Evolutionary conservation across 192 early-diverging fungal species (phyloP), one percentile per base, ranked within the genome.

Genomic region (Coemansia aciculifera): DNA sequence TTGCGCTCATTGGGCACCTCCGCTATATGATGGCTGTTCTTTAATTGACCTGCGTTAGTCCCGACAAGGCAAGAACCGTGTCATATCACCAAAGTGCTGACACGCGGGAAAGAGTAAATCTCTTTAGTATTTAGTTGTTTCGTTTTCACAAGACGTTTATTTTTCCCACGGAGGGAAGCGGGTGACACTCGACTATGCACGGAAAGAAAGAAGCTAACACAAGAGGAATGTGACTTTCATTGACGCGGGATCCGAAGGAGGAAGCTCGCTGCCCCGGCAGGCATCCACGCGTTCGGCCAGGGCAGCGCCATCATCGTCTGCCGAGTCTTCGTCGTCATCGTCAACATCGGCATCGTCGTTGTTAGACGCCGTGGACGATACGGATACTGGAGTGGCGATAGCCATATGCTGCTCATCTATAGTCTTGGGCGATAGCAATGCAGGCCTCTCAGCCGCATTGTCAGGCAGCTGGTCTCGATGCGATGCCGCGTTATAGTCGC

Each of bases 161-260:
- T 56, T 56, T 56, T 56, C 54, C 54, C 54, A 56, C 54, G 54
- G 54, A 54, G 24, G 51, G 12, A 54, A 12, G 24, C 27, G 24
- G 51, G 51, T 54, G 51, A 27, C 11, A 29, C 23, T 29, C 51
- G 24, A 31, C 31, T 56, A 24, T 5, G 29, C 34, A 37, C 31
- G 34, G n/a, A 64, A 63, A 46, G 15, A 46, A 63, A 46, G 43
- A 63, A 31, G 19, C 37, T 66, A 73, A 38, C 74, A 76, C 21
- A 81, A 56, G 36, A 81, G 64, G 63, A 81, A 81, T 23, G 66
- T 72, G 39, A 81, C 64, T 36, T 81, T 73, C 79, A 81, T 81
- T 31, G 79, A 72, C 5, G 74, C 72, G 3, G 79, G 79, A 37
- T 81, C 79, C 3, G 59, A 38, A 36, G 59, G 36, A 60, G 59